Conservation (phyloP, 73 alveolate species). For the Loxodes magnus region DNA sequence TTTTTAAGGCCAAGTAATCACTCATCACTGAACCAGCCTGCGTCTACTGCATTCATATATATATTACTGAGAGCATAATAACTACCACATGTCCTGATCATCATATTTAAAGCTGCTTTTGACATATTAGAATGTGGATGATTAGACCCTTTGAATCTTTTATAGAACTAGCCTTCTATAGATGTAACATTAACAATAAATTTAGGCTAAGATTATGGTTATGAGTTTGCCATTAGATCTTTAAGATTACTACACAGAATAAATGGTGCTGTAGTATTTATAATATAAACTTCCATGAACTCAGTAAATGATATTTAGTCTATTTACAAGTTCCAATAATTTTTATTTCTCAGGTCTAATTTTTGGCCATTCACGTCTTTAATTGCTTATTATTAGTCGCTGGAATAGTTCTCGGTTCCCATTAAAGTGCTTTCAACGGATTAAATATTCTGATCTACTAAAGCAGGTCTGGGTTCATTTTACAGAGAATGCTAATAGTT, state of each 20-base stretch:
- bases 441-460: too few relatives aligned
- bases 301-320: constrained; percentile 21
- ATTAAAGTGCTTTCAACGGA: too few relatives aligned
- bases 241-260: constrained; percentile 69
- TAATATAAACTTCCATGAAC: constrained; percentile 29
- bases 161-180: constrained; percentile 85
- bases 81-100: constrained; percentile 71
- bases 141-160: constrained; percentile 65
- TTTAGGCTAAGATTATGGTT: constrained; percentile 30
- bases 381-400: too few relatives aligned
- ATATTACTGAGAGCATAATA: constrained; percentile 37
- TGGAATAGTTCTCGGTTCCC: too few relatives aligned
- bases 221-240: constrained; percentile 47
- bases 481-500: too few relatives aligned
- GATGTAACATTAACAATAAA: constrained; percentile 85
- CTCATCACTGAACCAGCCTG: constrained; percentile 86
- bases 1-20: constrained; percentile 6
- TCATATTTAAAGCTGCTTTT: constrained; percentile 92
- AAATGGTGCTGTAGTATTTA: constrained; percentile 88
- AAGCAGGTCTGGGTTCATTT: too few relatives aligned
- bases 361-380: not conserved
- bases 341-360: constrained; percentile 1
- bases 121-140: constrained; percentile 97
- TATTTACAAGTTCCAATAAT: constrained; percentile 16
- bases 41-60: constrained; percentile 77